Percentiles rank a stretch among this genome's conserved stretches.
Conservation (phyloP, 2,329 filamentous ascomycete species). For the Nemania serpens region DNA sequence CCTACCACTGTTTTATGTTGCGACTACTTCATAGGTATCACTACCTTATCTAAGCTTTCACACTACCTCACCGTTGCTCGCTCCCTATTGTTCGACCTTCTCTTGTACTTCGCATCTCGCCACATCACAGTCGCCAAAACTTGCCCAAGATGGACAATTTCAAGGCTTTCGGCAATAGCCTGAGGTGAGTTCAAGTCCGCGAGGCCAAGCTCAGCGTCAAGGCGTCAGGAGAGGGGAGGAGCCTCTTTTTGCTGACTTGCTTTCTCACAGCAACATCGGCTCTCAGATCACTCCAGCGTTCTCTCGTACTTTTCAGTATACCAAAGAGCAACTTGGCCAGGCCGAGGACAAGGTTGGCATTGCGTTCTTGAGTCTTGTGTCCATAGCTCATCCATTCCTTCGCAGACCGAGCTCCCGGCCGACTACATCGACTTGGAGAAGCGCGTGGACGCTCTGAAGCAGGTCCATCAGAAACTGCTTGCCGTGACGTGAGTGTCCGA, state of each 20-base stretch:
- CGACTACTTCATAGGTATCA: too few species aligned
- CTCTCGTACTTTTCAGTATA: constrained; percentile 92
- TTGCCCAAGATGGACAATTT: constrained; percentile 56
- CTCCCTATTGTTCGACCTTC: not conserved
- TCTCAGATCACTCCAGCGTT: constrained; percentile 90
- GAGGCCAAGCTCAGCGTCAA: constrained; percentile 22
- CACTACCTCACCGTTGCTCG: constrained; percentile 6
- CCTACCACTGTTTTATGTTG: constrained; percentile 10
- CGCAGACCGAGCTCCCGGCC: constrained; percentile 88
- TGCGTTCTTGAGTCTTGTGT: not conserved
- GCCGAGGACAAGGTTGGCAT: constrained; percentile 82
- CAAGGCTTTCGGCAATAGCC: constrained; percentile 61
- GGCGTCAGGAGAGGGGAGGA: constrained; percentile 22
- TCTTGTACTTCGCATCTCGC: not conserved
- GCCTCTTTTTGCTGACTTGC: constrained; percentile 28
- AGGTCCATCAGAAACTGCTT: constrained; percentile 96
- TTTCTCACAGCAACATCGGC: constrained; percentile 59
- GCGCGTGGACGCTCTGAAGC: constrained; percentile 95
- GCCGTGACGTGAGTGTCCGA: constrained; percentile 79
- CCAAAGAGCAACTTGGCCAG: constrained; percentile 96
- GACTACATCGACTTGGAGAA: constrained; percentile 99
- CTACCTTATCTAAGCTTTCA: constrained; percentile 4
- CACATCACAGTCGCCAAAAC: not conserved
- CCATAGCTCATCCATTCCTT: not conserved
- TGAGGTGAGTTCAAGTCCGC: constrained; percentile 52